Evolutionary conservation across 805 yeast genomes (phyloP).

Genomic region (Candida awuae): DNA sequence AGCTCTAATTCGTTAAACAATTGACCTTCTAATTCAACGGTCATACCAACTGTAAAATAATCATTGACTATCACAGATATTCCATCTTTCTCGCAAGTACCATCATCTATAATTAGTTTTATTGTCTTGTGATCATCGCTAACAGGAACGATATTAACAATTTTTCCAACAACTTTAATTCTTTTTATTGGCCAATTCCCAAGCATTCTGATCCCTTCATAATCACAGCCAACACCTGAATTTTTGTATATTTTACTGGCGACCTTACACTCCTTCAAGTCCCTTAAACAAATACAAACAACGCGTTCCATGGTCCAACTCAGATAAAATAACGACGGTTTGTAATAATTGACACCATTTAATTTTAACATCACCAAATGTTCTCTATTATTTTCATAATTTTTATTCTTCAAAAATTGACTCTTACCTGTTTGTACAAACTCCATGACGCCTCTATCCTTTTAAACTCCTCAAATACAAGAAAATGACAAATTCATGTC

Average conservation of each 20-base stretch:
- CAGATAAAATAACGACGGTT: slow-evolving; percentile 2
- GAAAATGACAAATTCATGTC: neutral
- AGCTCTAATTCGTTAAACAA: neutral
- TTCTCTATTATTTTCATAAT: no score
- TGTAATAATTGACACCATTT: slow-evolving; percentile 1
- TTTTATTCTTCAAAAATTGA: neutral
- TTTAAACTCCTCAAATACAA: no score
- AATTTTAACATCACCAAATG: no score
- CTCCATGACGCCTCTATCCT: no score
- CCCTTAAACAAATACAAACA: slow-evolving; percentile 28
- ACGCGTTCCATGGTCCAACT: slow-evolving; percentile 6
- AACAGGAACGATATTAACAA: neutral
- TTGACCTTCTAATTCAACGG: neutral
- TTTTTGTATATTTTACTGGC: slow-evolving; percentile 23
- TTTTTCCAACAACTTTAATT: slow-evolving; percentile 30
- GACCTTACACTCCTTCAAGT: slow-evolving; percentile 19
- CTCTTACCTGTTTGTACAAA: neutral
- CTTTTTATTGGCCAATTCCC: slow-evolving; percentile 37
- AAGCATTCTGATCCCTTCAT: slow-evolving; percentile 21
- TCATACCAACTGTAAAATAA: neutral
- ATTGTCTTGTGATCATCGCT: neutral
- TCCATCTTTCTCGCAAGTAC: slow-evolving; percentile 1
- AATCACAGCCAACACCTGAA: slow-evolving; percentile 14
- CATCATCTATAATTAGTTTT: slow-evolving; percentile 7
- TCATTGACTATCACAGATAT: neutral